These are phyloP conservation scores for Lentinula boryana DNA, from an alignment of 768 basidiomycete genomes.

Conservation along the genomic window DNA sequence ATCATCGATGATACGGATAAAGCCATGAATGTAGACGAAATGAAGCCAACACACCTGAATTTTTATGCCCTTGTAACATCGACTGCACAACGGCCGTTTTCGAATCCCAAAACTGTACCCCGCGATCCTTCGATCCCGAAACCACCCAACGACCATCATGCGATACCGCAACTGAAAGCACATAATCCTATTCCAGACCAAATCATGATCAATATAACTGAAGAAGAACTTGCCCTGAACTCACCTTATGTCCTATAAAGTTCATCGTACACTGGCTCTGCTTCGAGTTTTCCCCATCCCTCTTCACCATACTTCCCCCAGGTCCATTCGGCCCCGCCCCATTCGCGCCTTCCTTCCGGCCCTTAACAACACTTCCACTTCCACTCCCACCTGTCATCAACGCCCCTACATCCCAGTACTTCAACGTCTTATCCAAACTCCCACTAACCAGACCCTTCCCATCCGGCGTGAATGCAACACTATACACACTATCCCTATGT, in stretches of 20 bases:
- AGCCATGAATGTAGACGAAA: neutral
- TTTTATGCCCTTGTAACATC: slow-evolving; percentile 79
- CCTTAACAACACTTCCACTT: slow-evolving; percentile 21
- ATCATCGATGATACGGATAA: neutral
- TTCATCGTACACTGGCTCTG: slow-evolving; percentile 65
- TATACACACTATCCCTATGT: slow-evolving; percentile 82
- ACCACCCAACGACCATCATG: slow-evolving; percentile 94
- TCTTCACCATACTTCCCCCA: slow-evolving; percentile 71
- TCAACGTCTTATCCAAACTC: slow-evolving; percentile 83
- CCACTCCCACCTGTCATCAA: slow-evolving; percentile 55
- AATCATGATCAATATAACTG: neutral
- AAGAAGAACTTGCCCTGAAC: slow-evolving; percentile 12
- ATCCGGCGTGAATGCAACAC: slow-evolving; percentile 89
- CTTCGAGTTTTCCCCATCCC: slow-evolving; percentile 46
- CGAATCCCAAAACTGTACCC: slow-evolving; percentile 92
- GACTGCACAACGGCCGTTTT: slow-evolving; percentile 74
- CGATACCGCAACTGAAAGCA: slow-evolving; percentile 46
- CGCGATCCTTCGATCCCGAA: slow-evolving; percentile 90
- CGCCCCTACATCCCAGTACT: slow-evolving; percentile 81
- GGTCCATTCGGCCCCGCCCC: slow-evolving; percentile 29
- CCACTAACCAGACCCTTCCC: slow-evolving; percentile 89
- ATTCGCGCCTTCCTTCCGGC: slow-evolving; percentile 43
- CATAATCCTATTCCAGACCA: slow-evolving; percentile 19
- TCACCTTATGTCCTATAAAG: slow-evolving; percentile 87
- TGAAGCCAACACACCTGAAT: slow-evolving; percentile 34